Conservation (phyloP, 352 stramenopile species). For the Globisporangium orthogonon region DNA sequence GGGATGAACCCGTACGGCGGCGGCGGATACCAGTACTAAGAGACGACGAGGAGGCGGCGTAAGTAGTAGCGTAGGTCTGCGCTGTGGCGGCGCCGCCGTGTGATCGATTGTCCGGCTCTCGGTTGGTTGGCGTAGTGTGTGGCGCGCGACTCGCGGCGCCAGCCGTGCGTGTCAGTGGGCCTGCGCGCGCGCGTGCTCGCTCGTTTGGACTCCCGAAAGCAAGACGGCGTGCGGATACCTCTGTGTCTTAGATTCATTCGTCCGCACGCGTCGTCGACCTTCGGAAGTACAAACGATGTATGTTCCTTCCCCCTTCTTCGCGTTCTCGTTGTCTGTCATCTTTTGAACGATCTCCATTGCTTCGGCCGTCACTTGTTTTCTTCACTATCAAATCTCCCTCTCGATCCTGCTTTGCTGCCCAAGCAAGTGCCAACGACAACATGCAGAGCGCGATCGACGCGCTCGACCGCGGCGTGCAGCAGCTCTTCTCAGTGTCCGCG, state of each 20-base stretch:
- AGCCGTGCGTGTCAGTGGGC: too few relatives aligned
- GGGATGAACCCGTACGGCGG: conserved; percentile 47
- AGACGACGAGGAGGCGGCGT: not conserved
- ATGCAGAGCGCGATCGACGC: conserved; percentile 24
- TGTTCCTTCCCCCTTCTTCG: conserved; percentile 1
- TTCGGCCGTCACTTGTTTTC: not conserved
- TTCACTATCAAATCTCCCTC: not conserved
- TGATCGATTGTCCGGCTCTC: not conserved
- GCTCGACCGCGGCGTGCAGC: conserved; percentile 24
- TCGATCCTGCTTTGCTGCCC: not conserved
- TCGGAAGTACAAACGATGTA: conserved; percentile 11
- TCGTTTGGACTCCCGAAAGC: conserved; percentile 2
- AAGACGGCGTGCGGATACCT: conserved; percentile 8
- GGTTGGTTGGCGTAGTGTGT: not conserved
- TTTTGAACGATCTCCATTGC: not conserved
- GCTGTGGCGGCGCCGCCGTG: too few relatives aligned
- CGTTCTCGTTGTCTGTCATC: not conserved
- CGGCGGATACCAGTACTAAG: conserved; percentile 37
- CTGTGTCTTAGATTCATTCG: conserved; percentile 14
- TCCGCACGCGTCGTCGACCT: conserved; percentile 2
- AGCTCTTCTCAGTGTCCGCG: conserved; percentile 26
- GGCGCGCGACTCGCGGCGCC: not conserved
- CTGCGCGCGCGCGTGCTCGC: too few relatives aligned
- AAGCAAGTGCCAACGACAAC: not conserved
- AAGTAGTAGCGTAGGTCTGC: not conserved